Evolutionary conservation across 371 early-diverging fungal species (phyloP).

Genomic region (Phascolomyces articulosus): DNA sequence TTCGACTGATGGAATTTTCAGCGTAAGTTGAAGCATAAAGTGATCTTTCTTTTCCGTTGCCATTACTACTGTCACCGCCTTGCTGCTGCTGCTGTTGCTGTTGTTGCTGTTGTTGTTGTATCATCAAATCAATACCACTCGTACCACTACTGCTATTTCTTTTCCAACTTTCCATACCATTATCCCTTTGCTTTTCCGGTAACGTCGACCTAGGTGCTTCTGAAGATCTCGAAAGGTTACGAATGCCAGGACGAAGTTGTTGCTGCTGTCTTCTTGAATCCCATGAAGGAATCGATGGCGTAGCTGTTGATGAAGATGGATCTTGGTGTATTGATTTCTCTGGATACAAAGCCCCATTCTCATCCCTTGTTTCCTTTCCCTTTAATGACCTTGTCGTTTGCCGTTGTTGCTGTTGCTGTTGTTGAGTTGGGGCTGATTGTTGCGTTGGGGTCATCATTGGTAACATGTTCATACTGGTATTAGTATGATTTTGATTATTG

Average conservation of each 20-base stretch:
- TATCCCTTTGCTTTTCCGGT: neutral
- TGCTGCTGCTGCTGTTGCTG: too few relatives aligned
- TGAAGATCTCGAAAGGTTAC: neutral
- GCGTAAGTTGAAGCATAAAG: neutral
- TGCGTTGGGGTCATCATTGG: too few relatives aligned
- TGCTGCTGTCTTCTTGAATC: neutral
- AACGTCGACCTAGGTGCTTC: neutral
- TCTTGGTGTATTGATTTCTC: neutral
- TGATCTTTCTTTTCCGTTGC: neutral
- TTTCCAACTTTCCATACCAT: neutral
- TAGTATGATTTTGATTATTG: too few relatives aligned
- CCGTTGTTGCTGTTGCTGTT: constrained; percentile 6
- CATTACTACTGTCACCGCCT: neutral
- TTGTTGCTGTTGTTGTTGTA: neutral
- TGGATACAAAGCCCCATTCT: neutral
- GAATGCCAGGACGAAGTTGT: neutral
- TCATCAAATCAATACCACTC: neutral
- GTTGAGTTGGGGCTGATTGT: neutral
- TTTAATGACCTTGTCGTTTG: neutral
- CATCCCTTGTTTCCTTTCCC: neutral
- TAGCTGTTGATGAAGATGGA: neutral
- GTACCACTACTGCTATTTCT: neutral
- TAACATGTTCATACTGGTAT: too few relatives aligned
- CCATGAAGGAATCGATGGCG: neutral
- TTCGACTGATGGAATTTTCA: neutral